Evolutionary conservation across 257 asterid genomes (phyloP).

Genomic region (Solanum arcanum): DNA sequence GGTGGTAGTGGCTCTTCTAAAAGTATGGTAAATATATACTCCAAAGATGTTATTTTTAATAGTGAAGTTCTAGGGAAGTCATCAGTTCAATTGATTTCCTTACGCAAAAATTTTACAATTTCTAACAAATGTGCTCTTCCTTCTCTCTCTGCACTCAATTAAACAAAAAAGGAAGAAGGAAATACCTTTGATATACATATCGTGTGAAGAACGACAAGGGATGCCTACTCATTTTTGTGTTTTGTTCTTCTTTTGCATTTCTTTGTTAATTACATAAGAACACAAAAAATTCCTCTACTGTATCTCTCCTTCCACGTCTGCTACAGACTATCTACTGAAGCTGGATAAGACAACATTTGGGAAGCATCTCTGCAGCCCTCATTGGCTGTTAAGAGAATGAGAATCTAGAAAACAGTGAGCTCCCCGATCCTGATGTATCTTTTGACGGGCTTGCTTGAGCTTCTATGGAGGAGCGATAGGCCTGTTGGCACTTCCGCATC

Average conservation of each 20-base stretch:
- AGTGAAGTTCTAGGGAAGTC: neutral
- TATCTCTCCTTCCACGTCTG: neutral
- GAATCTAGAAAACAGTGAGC: constrained; percentile 86
- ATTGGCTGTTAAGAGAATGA: constrained; percentile 43
- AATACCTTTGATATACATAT: neutral
- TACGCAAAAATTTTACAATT: neutral
- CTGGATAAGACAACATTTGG: neutral
- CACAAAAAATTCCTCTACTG: neutral
- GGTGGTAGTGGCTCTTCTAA: neutral
- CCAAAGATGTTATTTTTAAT: neutral
- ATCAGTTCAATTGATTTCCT: neutral
- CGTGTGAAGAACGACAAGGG: neutral
- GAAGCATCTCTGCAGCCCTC: neutral
- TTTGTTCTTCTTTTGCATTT: neutral
- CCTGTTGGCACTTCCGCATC: constrained; percentile 86
- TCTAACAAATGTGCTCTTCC: neutral
- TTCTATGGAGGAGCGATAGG: constrained; percentile 47
- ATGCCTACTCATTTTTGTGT: neutral
- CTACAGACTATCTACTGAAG: neutral
- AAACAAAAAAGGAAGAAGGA: neutral
- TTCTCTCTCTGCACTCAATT: neutral
- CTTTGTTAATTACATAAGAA: neutral
- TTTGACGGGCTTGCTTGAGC: constrained; percentile 58
- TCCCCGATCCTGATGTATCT: constrained; percentile 45
- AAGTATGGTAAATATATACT: neutral